phyloP scores from a whole-genome alignment of 441 rosid species.

The Bocquillonia castaneifolia region DNA sequence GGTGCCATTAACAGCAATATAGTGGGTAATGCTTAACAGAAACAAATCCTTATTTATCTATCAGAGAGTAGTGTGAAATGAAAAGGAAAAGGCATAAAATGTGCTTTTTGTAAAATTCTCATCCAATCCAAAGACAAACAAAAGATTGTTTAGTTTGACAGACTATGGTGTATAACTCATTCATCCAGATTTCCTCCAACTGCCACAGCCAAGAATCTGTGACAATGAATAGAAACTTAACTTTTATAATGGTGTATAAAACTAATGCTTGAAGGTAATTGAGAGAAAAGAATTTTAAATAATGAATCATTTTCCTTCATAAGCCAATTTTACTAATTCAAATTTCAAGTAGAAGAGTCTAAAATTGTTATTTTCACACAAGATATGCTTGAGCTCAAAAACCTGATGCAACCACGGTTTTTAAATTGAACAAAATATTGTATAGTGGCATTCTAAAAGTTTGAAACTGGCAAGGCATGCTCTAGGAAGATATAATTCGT shows the following conservation, averaged over 20 bases:
- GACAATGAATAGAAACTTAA: not conserved
- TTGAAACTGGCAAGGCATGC: not conserved
- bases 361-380: not conserved
- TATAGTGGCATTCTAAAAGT: not conserved
- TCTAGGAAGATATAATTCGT: not conserved
- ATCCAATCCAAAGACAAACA: not conserved
- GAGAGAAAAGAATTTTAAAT: not conserved
- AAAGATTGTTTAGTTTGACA: not conserved
- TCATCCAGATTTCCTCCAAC: not conserved
- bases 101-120: not conserved
- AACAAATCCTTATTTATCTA: not conserved
- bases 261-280: not conserved
- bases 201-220: not conserved
- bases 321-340: not conserved
- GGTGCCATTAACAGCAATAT: constrained; percentile 5
- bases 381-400: not conserved
- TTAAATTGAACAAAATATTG: not conserved
- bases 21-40: constrained; percentile 7
- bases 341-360: not conserved
- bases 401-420: not conserved
- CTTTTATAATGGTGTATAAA: not conserved
- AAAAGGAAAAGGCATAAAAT: not conserved
- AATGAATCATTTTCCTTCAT: not conserved
- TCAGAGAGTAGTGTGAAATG: not conserved
- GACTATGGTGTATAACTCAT: not conserved